Conservation (phyloP, 345 rosid genomes). For the Eucalyptus camaldulensis region DNA sequence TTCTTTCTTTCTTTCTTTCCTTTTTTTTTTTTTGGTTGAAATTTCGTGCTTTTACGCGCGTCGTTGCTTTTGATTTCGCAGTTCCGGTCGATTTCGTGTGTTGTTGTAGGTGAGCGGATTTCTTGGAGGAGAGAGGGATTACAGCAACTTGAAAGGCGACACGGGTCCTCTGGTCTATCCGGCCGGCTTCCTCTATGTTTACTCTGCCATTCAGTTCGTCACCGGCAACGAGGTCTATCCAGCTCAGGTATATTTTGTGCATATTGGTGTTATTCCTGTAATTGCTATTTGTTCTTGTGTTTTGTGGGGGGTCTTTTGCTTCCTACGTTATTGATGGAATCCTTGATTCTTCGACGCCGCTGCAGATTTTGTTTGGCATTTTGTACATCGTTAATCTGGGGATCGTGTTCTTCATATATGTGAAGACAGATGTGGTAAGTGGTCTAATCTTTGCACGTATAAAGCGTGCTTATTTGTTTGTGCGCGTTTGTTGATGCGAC, state of each 20-base stretch:
- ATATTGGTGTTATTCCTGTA: not conserved
- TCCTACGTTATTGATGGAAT: not conserved
- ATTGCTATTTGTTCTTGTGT: not conserved
- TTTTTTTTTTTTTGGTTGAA: not conserved
- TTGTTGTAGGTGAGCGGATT: slow-evolving; percentile 63
- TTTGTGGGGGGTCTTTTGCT: not conserved
- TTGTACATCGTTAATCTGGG: slow-evolving; percentile 66
- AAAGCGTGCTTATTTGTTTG: not conserved
- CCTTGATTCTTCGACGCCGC: not conserved
- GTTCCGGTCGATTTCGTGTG: not conserved
- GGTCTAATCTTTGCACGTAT: not conserved
- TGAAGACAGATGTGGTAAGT: slow-evolving; percentile 72
- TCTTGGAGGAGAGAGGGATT: slow-evolving; percentile 88
- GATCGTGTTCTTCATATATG: slow-evolving; percentile 55
- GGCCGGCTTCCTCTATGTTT: slow-evolving; percentile 85
- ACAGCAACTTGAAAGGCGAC: slow-evolving; percentile 77
- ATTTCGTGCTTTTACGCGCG: not conserved
- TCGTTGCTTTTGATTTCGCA: not conserved
- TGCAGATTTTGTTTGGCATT: slow-evolving; percentile 77
- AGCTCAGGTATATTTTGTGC: slow-evolving; percentile 46
- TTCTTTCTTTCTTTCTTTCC: not conserved
- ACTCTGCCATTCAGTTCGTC: slow-evolving; percentile 59
- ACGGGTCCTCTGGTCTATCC: slow-evolving; percentile 97
- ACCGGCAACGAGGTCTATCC: slow-evolving; percentile 64
- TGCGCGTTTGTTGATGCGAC: not conserved